These are phyloP conservation scores for Rhizophagus clarus DNA, from an alignment of 192 early-diverging fungal genomes.

Conservation along the genomic window DNA sequence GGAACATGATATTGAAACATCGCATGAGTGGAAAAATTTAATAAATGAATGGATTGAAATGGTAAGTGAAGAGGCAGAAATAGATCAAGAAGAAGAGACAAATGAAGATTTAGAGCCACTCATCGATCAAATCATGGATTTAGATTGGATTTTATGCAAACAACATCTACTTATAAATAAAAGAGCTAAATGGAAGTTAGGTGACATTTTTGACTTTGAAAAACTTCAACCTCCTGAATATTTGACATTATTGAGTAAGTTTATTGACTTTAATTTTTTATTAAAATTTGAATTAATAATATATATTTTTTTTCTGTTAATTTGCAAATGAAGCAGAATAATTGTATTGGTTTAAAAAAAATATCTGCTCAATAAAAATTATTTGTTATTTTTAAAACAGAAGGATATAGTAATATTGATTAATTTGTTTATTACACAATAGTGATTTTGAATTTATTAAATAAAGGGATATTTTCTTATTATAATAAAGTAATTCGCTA, in stretches of 20 bases:
- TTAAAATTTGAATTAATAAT: too few species aligned
- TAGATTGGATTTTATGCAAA: not conserved
- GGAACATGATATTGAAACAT: not conserved
- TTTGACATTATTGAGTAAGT: not conserved
- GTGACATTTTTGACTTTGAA: not conserved
- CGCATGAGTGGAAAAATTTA: not conserved
- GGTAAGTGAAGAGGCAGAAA: not conserved
- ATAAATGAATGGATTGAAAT: not conserved
- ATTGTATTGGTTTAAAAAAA: too few species aligned
- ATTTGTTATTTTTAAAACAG: too few species aligned
- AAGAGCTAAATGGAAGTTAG: not conserved
- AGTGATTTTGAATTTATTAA: too few species aligned
- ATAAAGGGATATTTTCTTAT: too few species aligned
- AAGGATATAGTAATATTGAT: too few species aligned
- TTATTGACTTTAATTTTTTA: not conserved
- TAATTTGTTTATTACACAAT: too few species aligned
- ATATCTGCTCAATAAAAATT: too few species aligned
- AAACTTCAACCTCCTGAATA: not conserved
- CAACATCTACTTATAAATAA: not conserved
- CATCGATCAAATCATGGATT: not conserved
- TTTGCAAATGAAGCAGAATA: too few species aligned
- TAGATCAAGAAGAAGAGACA: not conserved
- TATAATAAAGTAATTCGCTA: too few species aligned
- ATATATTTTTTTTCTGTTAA: too few species aligned
- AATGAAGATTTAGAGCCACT: not conserved